Conservation (phyloP, 75 land plant species). For the Isoetes taiwanensis region DNA sequence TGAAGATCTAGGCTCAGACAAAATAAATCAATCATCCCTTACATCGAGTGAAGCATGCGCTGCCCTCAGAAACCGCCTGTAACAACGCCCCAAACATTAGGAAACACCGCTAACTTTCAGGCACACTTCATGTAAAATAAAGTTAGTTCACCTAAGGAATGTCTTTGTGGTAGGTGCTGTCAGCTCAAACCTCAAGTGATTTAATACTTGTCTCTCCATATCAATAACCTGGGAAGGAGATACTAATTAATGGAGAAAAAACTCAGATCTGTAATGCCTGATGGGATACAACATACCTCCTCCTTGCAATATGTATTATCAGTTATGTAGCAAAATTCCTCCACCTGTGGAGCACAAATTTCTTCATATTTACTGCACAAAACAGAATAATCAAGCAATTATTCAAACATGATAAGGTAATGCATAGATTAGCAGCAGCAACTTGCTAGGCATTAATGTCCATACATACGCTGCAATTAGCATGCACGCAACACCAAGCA, state of each 20-base stretch:
- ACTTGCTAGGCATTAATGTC: neutral
- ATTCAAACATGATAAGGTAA: slow-evolving; percentile 1
- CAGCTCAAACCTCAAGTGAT: slow-evolving; percentile 2
- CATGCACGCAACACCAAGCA: slow-evolving; percentile 76
- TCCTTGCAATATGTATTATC: slow-evolving; percentile 64
- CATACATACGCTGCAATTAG: slow-evolving; percentile 55
- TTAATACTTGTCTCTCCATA: slow-evolving; percentile 2
- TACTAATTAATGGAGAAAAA: neutral
- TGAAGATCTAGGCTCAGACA: neutral
- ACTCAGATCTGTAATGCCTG: neutral
- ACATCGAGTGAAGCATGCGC: slow-evolving; percentile 30
- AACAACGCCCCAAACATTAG: neutral
- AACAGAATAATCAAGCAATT: too few relatives aligned
- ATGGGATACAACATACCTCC: slow-evolving; percentile 24
- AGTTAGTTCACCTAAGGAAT: neutral
- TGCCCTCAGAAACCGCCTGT: slow-evolving; percentile 27
- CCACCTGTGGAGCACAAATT: slow-evolving; percentile 57
- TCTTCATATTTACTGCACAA: slow-evolving; percentile 59
- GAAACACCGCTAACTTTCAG: too few relatives aligned
- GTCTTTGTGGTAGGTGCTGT: neutral
- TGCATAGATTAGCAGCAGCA: neutral
- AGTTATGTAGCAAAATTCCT: slow-evolving; percentile 68
- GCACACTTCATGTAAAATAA: too few relatives aligned
- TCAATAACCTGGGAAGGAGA: neutral
- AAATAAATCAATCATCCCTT: neutral